Base-by-base conservation (phyloP, 1,284 basidiomycete species). In the Tilletia walkeri region DNA sequence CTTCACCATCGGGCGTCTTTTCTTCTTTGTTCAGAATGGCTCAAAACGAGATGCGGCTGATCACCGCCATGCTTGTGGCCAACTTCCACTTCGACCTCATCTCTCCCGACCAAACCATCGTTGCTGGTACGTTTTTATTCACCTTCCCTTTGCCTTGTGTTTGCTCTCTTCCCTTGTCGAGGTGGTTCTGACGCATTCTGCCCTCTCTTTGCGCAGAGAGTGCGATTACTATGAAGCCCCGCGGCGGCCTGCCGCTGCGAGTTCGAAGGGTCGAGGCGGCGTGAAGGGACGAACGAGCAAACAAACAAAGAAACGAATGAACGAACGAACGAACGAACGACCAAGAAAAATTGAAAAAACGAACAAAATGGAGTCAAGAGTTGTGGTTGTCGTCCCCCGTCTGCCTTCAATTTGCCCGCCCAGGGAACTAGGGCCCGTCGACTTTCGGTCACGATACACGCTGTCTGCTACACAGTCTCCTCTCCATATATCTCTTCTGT, bases 171-270 rank as follows among this genome's bases (percentile, higher is more conserved):
- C 34, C 20, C 56, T 18, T 61, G n/a, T 30, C 6, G 56, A 9
- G 7, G 16, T n/a, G 18, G n/a, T 34, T 61, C 36, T 61, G 56
- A 63, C 34, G 4, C 34, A 34, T 39, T 10, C 39, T 38, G 18
- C 6, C 6, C 34, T 36, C 30, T 41, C 24, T 30, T 59, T 59
- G 16, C 39, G 12, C 30, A 63, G 75, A 73, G 36, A 72, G 72
- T 16, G 66, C 76, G 63, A 78, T 78, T 67, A 78, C 77, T 14
- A 77, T 77, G 77, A 78, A 78, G 72, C 77, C 77, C 1, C 61
- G 75, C 54, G 77, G 73, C 6, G 77, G 77, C 30, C 67, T 78
- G 4, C 67, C 67, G 18, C 66, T 78, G 24, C 73, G 73, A 45
- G 70, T 78, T 14, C 30, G 34, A 3, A 38, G 59, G 39, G 34